Conservation (phyloP, 176 grass and related monocot species). For the Carex cristatella region DNA sequence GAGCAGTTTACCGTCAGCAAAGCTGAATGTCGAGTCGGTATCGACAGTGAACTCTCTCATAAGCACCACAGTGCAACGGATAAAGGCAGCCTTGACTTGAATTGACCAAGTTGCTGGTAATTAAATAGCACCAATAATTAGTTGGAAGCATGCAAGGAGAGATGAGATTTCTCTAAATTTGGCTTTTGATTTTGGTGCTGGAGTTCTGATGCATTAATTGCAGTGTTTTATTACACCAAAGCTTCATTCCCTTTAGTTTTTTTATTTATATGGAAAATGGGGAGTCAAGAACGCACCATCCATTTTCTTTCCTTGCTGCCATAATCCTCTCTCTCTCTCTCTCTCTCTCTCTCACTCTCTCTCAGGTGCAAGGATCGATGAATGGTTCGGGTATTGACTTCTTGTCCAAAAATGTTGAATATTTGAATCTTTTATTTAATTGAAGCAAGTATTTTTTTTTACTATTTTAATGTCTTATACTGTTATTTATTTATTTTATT, state of each 20-base stretch:
- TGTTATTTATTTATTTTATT: not conserved
- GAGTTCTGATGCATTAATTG: slow-evolving; percentile 16
- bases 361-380: slow-evolving; percentile 40
- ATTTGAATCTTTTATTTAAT: not conserved
- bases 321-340: not conserved
- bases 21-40: slow-evolving; percentile 75
- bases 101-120: slow-evolving; percentile 8
- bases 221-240: not conserved
- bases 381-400: slow-evolving; percentile 98
- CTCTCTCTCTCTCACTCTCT: not conserved
- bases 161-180: not conserved
- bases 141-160: not conserved
- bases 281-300: slow-evolving; percentile 99
- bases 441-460: not conserved
- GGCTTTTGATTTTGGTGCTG: slow-evolving; percentile 20
- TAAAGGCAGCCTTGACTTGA: slow-evolving; percentile 74
- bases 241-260: not conserved
- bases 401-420: slow-evolving; percentile 53
- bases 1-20: slow-evolving; percentile 71
- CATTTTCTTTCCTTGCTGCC: slow-evolving; percentile 45
- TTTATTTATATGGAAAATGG: slow-evolving; percentile 12
- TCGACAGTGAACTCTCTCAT: slow-evolving; percentile 67
- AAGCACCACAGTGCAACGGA: slow-evolving; percentile 69
- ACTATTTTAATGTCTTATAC: not conserved
- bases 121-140: not conserved